Base-by-base conservation (phyloP, 208 protist species). In the Vickermania ingenoplastis region DNA sequence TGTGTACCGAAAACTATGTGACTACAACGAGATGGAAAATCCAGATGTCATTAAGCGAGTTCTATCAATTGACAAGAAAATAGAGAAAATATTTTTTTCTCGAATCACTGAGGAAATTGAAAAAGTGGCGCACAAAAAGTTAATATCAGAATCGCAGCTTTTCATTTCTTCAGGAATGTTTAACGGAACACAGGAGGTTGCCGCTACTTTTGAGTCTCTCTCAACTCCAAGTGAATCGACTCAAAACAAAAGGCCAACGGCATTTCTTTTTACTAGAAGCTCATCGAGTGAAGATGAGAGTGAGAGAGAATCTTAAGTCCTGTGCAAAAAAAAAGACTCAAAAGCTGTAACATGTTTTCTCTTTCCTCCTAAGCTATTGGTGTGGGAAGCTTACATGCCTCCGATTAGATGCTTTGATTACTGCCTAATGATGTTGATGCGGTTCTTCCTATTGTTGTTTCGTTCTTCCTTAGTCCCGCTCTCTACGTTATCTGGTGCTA, bases 41-140 rank as follows among this genome's bases (percentile, higher is more conserved):
- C 69, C 72, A 13, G 71, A 73, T 22, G 62, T 49, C 17, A 64
- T 77, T 31, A 73, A 69, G 52, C 71, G 76, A 52, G 63, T 86
- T 29, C 64, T 91, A 5, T 79, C 75, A n/a, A 81, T 88, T 71
- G 84, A 91, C 67, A 78, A 75, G 61, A 67, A 68, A 23, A 45
- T 91, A 1, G 64, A 81, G 58, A 56, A 71, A 2, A 30, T 82
- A 4, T 66, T 91, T 28, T 74, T 91, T 29, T 52, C 48, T 25
- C 67, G 65, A 28, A 54, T 88, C 31, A 74, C 60, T 4, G 75
- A 86, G 54, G 79, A 84, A 66, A 29, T 83, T 3, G 62, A 77
- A 30, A 76, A 71, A 17, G 60, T 83, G 36, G 77, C 84, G 0
- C 68, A 67, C 11, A 61, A 69, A 3, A 73, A 76, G 14, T 48